Evolutionary conservation across 306 rosid species (phyloP).

Genomic region (Vigna nakashimae): DNA sequence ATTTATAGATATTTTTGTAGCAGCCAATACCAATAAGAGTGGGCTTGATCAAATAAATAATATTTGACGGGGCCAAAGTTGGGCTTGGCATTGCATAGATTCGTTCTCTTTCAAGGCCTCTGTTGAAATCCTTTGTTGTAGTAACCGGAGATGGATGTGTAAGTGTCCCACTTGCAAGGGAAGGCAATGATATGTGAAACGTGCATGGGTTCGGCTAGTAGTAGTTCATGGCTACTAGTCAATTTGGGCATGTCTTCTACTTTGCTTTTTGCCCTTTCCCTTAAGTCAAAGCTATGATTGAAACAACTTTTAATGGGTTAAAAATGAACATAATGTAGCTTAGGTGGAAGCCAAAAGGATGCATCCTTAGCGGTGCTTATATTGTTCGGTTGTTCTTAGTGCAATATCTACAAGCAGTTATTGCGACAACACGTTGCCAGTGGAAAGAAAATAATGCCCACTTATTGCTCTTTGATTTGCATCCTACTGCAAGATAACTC

Average conservation of each 20-base stretch:
- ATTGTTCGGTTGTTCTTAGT: conserved; percentile 9
- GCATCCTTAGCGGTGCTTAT: conserved; percentile 27
- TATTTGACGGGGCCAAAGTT: neutral
- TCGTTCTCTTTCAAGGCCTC: too few species aligned
- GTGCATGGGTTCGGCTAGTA: neutral
- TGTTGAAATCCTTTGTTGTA: neutral
- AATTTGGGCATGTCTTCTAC: conserved; percentile 20
- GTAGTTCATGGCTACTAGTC: conserved; percentile 24
- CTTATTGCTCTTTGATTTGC: conserved; percentile 39
- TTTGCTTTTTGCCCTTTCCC: conserved; percentile 21
- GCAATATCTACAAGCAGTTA: conserved; percentile 30
- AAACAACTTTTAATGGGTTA: conserved; percentile 31
- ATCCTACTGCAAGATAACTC: conserved; percentile 5
- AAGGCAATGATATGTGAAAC: too few species aligned
- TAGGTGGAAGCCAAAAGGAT: conserved; percentile 49
- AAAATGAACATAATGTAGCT: conserved; percentile 36
- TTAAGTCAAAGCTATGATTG: conserved; percentile 48
- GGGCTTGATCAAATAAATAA: neutral
- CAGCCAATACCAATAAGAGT: neutral
- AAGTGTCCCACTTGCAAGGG: too few species aligned
- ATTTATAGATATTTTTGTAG: too few species aligned
- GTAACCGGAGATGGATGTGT: too few species aligned
- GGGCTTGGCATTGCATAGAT: neutral
- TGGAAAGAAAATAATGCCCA: conserved; percentile 49
- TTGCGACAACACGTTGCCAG: conserved; percentile 38